phyloP scores from a whole-genome alignment of 139 green algal species.

The Nannochloris sp. region DNA sequence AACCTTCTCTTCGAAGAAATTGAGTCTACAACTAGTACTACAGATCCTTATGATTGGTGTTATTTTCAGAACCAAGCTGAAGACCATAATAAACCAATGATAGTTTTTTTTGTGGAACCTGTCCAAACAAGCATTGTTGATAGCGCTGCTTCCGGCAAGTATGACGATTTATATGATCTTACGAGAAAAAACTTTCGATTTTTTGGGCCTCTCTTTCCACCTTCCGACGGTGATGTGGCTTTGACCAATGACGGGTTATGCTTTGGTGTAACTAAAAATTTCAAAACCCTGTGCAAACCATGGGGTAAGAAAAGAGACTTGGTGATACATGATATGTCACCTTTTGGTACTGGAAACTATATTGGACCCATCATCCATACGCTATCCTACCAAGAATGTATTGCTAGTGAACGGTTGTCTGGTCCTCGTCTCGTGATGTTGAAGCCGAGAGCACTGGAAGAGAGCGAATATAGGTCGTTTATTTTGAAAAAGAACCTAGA shows the following conservation, averaged over 20 bases:
- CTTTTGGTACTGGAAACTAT: neutral
- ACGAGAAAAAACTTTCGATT: no score
- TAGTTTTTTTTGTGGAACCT: neutral
- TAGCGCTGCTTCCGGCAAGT: no score
- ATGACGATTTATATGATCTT: no score
- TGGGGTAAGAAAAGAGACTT: neutral
- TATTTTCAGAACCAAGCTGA: neutral
- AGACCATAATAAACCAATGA: neutral
- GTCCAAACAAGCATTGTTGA: no score
- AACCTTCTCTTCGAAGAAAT: neutral
- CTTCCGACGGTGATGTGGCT: no score
- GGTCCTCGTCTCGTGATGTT: neutral
- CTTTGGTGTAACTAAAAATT: neutral
- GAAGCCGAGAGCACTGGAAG: neutral
- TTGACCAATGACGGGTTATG: neutral
- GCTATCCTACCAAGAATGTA: neutral
- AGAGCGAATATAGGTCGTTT: neutral
- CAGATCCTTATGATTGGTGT: neutral
- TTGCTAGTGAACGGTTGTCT: neutral
- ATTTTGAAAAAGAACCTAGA: neutral
- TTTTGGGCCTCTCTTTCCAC: no score
- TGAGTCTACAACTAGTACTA: neutral
- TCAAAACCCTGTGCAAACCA: neutral
- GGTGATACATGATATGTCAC: neutral
- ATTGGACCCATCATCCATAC: slow-evolving; percentile 1